A percentile compares a stretch with the other conserved stretches of the same genome.
These are phyloP conservation scores for Diplodia intermedia DNA, from an alignment of 2,329 filamentous ascomycete species.

Conservation along the genomic window DNA sequence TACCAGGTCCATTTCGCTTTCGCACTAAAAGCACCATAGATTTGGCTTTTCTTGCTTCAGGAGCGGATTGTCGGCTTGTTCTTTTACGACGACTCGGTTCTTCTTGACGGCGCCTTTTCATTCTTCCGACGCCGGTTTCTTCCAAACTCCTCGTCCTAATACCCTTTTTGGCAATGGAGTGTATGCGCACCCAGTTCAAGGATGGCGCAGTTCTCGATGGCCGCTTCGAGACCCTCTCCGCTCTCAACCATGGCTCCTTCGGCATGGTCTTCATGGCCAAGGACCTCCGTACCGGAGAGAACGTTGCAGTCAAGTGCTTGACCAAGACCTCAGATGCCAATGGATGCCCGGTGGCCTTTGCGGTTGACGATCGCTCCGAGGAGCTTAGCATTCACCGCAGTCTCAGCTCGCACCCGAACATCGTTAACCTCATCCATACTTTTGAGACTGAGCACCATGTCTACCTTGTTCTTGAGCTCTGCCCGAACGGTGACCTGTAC, in stretches of 20 bases:
- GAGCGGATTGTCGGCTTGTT: constrained; percentile 43
- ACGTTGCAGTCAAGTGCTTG: constrained; percentile 95
- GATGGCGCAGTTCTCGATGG: constrained; percentile 82
- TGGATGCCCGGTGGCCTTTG: constrained; percentile 67
- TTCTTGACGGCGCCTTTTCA: constrained; percentile 34
- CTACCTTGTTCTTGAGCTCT: constrained; percentile 95
- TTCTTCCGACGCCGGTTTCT: constrained; percentile 38
- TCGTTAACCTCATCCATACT: constrained; percentile 88
- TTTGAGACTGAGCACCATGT: constrained; percentile 92
- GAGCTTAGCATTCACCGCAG: constrained; percentile 80
- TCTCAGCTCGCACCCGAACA: constrained; percentile 82
- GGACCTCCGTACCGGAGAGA: constrained; percentile 76
- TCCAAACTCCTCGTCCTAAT: constrained; percentile 36
- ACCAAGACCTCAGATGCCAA: constrained; percentile 75
- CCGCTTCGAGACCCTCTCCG: constrained; percentile 88
- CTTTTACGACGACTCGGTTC: constrained; percentile 42
- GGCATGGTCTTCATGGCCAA: constrained; percentile 96
- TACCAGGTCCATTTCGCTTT: constrained; percentile 36
- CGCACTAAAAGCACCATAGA: constrained; percentile 34
- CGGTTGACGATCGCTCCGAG: constrained; percentile 82
- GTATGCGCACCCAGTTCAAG: constrained; percentile 82
- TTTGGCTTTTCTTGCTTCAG: constrained; percentile 39
- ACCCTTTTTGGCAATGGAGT: constrained; percentile 68
- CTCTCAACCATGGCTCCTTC: constrained; percentile 97
- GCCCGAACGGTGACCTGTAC: constrained; percentile 92